phyloP scores from a whole-genome alignment of 2,329 filamentous ascomycete genomes.

The Taxawa tesnikishii region DNA sequence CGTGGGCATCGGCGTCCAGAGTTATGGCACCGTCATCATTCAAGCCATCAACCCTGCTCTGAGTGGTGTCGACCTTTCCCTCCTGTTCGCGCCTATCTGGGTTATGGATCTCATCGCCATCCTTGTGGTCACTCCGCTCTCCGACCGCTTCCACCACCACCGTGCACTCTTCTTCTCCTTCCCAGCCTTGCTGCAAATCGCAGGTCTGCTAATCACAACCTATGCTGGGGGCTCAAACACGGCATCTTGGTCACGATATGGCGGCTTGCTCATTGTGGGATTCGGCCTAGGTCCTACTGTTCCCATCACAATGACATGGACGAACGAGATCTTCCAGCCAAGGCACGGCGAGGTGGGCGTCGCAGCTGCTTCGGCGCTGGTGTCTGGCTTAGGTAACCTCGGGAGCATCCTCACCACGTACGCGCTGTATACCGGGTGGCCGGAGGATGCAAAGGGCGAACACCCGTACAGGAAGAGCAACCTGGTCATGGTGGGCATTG shows the following conservation, averaged over 20 bases:
- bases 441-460: slow-evolving; percentile 55
- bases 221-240: slow-evolving; percentile 52
- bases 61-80: slow-evolving; percentile 61
- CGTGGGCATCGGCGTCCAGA: slow-evolving; percentile 80
- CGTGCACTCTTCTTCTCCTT: slow-evolving; percentile 71
- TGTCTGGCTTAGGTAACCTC: slow-evolving; percentile 76
- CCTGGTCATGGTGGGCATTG: slow-evolving; percentile 75
- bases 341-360: slow-evolving; percentile 86
- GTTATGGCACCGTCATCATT: slow-evolving; percentile 82
- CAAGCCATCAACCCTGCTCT: slow-evolving; percentile 61
- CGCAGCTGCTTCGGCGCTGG: slow-evolving; percentile 71
- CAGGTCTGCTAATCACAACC: slow-evolving; percentile 67
- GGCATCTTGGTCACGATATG: slow-evolving; percentile 68
- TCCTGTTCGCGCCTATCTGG: slow-evolving; percentile 87
- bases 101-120: slow-evolving; percentile 74
- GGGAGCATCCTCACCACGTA: slow-evolving; percentile 82
- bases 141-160: slow-evolving; percentile 72
- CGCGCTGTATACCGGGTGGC: slow-evolving; percentile 79
- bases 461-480: slow-evolving; percentile 73
- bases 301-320: slow-evolving; percentile 91
- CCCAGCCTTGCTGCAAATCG: slow-evolving; percentile 66
- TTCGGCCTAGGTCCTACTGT: slow-evolving; percentile 86
- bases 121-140: slow-evolving; percentile 70
- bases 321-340: slow-evolving; percentile 76
- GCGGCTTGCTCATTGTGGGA: slow-evolving; percentile 77